Base-by-base conservation (phyloP, 768 basidiomycete genomes). In the Tubosaeta sp. region DNA sequence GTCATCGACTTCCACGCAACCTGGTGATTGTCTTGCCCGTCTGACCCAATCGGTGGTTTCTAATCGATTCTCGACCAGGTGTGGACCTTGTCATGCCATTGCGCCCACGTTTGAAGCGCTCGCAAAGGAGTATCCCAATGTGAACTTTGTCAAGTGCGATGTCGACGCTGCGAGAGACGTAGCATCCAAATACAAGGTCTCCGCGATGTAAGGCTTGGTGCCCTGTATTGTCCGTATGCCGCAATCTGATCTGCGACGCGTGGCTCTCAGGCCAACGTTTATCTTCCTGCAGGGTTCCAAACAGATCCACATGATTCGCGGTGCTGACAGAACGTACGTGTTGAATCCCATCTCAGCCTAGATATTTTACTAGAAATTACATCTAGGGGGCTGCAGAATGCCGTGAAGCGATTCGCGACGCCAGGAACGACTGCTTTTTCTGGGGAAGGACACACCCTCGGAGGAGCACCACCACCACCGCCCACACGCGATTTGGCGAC, bases 1-100 rank as follows among this genome's bases (percentile, higher is more conserved):
- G 84, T 92, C 52, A 88, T 92, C 53, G 90, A 92, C 69, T 92
- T 92, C 62, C 87, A 90, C 66, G 90, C 90, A 49, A 79, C 83
- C 54, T 92, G 90, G 90, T 88, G 57, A 57, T 70, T 36, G 6
- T 51, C 31, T 54, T 44, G 13, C 24, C 42, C 39, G 41, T 44
- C 22, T 47, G 21, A 41, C n/a, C 18, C 48, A 18, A 22, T 51
- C 43, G 46, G n/a, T 36, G 30, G 2, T n/a, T 44, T 49, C 53
- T 64, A 40, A 51, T 27, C 38, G 7, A 44, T 50, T 39, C 14
- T 41, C 40, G 34, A 35, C 53, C 57, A 90, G 89, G 90, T 92
- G 90, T 76, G 84, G 86, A 2, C 90, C 90, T 31, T 93, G 90
- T 64, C 87, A 89, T 67, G 76, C 76, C 36, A 93, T 93, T 55